phyloP scores from a whole-genome alignment of 2,329 filamentous ascomycete species.

The Paradendryphiella salina region DNA sequence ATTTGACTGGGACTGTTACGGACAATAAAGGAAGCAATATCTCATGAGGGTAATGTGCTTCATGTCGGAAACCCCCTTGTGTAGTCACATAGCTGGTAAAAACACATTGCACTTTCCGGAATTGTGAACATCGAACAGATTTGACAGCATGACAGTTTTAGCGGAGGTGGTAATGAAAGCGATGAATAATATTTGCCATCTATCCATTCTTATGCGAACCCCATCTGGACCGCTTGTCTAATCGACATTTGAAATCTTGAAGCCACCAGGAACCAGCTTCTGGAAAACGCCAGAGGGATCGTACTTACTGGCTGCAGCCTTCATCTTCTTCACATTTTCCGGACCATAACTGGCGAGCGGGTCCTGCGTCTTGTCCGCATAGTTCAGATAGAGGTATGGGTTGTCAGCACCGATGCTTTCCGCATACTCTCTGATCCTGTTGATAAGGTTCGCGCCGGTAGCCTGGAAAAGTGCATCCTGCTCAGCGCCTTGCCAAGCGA shows the following conservation, averaged over 20 bases:
- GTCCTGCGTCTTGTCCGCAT: conserved; percentile 32
- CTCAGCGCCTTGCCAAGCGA: conserved; percentile 27
- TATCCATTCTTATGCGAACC: too few relatives aligned
- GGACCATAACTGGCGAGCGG: conserved; percentile 28
- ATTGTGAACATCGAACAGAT: too few relatives aligned
- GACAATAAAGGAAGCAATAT: too few relatives aligned
- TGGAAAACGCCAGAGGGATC: conserved; percentile 33
- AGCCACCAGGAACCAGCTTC: conserved; percentile 30
- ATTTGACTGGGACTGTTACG: too few relatives aligned
- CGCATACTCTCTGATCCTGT: conserved; percentile 20
- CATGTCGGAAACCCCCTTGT: too few relatives aligned
- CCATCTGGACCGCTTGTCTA: neutral
- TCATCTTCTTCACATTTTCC: conserved; percentile 26
- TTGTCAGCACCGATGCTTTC: conserved; percentile 27
- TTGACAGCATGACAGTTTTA: too few relatives aligned
- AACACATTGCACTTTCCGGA: too few relatives aligned
- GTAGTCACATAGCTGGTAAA: too few relatives aligned
- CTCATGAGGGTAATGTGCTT: too few relatives aligned
- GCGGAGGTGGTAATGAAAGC: too few relatives aligned
- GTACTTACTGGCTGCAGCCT: conserved; percentile 25
- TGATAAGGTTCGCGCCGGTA: conserved; percentile 21
- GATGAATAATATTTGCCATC: too few relatives aligned
- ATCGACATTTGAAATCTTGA: conserved; percentile 31
- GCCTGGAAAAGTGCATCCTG: conserved; percentile 27
- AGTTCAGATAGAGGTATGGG: conserved; percentile 41